Evolutionary conservation across 2,329 filamentous ascomycete genomes (phyloP), one percentile per base, ranked within the genome.

Genomic region (Epichloe hybrida): DNA sequence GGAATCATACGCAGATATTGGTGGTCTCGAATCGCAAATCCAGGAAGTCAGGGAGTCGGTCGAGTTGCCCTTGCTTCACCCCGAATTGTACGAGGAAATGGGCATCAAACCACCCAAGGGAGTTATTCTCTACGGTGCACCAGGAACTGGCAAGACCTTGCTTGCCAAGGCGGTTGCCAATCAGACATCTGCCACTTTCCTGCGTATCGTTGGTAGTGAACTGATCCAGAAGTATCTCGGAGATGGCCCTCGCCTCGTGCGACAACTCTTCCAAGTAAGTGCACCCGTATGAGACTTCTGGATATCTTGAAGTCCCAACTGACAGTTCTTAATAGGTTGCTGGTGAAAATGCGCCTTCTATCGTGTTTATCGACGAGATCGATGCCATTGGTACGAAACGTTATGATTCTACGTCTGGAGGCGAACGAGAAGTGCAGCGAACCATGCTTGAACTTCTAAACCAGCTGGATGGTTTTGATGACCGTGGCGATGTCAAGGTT

Each of bases 81-180:
- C 93, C 0, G 93, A 98, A 70, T 74, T 98, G 49, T 98, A 98
- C 70, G 93, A 98, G 69, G 93, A 98, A 74, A 98, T 98, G 93
- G 93, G 93, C 64, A 97, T 98, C 77, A 98, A 98, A 71, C 93
- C 93, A 4, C 93, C 93, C 54, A 98, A 98, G 79, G 93, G 93
- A 77, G 93, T 98, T 61, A 98, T 98, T 63, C 83, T 98, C 27
- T 98, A 98, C 67, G 93, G 93, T 72, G 89, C 88, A 5, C 93
- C 93, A 0, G 93, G 93, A 69, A 98, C 93, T 8, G 93, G 93
- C 69, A 98, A 97, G 74, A 97, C 90, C 5, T 75, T 96, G 3
- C 75, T 98, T 52, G 93, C 93, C 54, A 97, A 97, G 74, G 93
- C 93, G 9, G 93, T 98, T 47, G 93, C 93, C 58, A 97, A 98